A percentile compares a stretch with the other conserved stretches of the same genome.
phyloP scores from a whole-genome alignment of 805 yeast species.

The Crinitomyces ghanaensis region DNA sequence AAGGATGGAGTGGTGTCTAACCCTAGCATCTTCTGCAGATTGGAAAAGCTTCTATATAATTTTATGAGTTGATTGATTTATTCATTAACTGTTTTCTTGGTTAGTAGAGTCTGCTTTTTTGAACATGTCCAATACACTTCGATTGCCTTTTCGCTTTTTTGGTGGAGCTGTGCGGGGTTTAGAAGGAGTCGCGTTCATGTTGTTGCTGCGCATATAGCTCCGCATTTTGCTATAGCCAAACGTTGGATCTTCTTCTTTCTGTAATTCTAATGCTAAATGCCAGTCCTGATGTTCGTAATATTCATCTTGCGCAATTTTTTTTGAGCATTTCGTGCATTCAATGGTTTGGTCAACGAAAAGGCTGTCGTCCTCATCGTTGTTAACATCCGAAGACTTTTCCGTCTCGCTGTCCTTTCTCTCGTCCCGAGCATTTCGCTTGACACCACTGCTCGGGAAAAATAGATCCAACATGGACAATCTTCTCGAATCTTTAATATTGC shows the following conservation, averaged over 20 bases:
- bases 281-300: slow-evolving; percentile 29
- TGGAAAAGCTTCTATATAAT: slow-evolving; percentile 11
- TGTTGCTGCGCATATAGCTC: too few relatives aligned
- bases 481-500: neutral
- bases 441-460: neutral
- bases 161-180: too few relatives aligned
- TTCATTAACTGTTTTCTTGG: too few relatives aligned
- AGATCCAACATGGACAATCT: neutral
- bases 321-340: slow-evolving; percentile 23
- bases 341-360: slow-evolving; percentile 9
- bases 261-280: slow-evolving; percentile 28
- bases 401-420: neutral
- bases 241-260: slow-evolving; percentile 11
- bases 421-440: neutral
- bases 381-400: slow-evolving; percentile 1
- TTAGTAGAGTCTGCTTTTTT: too few relatives aligned
- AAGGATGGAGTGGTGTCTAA: slow-evolving; percentile 51
- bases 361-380: slow-evolving; percentile 6
- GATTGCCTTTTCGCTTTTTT: too few relatives aligned
- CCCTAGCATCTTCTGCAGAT: slow-evolving; percentile 6
- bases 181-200: too few relatives aligned
- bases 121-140: too few relatives aligned
- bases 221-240: too few relatives aligned
- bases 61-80: too few relatives aligned
- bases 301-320: slow-evolving; percentile 10